Evolutionary conservation across 75 land plant species (phyloP), one percentile per base, ranked within the genome.

Genomic region (Picea sitchensis): DNA sequence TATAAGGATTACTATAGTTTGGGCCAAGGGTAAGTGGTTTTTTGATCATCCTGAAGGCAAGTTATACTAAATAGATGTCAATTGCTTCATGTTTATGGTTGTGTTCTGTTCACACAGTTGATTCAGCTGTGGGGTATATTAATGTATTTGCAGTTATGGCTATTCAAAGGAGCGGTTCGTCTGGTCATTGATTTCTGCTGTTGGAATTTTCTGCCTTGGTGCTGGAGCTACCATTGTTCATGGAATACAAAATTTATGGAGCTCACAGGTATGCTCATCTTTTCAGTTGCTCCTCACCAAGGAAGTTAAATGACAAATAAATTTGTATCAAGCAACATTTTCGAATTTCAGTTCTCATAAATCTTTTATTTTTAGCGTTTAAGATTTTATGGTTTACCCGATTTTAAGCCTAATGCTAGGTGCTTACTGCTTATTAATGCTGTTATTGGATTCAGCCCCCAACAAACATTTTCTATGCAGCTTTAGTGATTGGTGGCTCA

Each of bases 161-260:
- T 97, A 97, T 82, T 91, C 98, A 30, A 97, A 90, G 86, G 98
- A 97, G 83, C 88, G 99, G 63, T 95, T 97, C 84, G 98, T 97
- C 54, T 97, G 99, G 99, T 94, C 99, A 51, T 79, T 95, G 75
- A 97, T 97, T 81, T 97, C 99, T 77, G 99, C 98, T 76, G 98
- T 95, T 82, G 99, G 99, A 32, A 95, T 94, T 14, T 97, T 97
- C 78, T 97, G 98, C 85, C 93, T 97, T 74, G 99, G 99, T 32
- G 92, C 92, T 86, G 99, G 99, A 32, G 99, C 95, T 56, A 97
- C 98, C 62, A 95, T 97, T 86, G 94, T 97, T 73, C 86, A 97
- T 89, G 99, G 99, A 36, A 80, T 97, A 79, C 94, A 93, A 77
- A 90, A 92, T 84, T 76, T 97, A 86, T 91, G 92, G 92, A 85